Base-by-base conservation (phyloP, 2,329 filamentous ascomycete genomes). In the Monosporascus sp. region DNA sequence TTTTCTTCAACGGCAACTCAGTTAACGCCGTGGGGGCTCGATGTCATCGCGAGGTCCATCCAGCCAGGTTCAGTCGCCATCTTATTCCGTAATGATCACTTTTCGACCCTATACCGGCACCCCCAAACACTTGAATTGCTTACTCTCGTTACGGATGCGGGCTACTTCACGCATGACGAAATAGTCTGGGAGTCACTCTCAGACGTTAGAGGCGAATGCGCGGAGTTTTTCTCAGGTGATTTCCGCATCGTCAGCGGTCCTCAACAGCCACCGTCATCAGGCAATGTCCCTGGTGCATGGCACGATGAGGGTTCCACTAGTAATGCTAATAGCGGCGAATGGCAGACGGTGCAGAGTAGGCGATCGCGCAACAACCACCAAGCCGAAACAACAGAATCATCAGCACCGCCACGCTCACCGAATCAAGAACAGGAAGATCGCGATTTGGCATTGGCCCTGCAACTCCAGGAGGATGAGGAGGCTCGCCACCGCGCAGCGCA, bases 21-120 rank as follows among this genome's bases (percentile, higher is more conserved):
- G 63, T 75, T 99, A 22, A 97, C 94, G 0, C 76, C 82, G 0
- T 88, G 86, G 69, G 94, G 94, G 0, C 77, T 99, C 2, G 81
- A 88, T 39, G 82, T 88, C 1, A 85, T 97, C 39, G 80, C 79
- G 1, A 81, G 83, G 49, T 84, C 81, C 6, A 79, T 97, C 53
- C 74, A 80, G 14, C 86, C 90, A 1, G 93, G 91, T 2, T 84
- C 88, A 1, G 83, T 97, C 56, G 90, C 90, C 0, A 97, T 99
- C 48, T 72, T 99, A 1, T 99, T 99, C 74, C 84, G 94, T 25
- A 99, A 99, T 63, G 93, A 99, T 65, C 94, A 99, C 68, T 99
- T 99, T 65, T 91, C 90, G 42, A 97, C 93, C 0, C 70, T 99
- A 0, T 96, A 96, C 70, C 90, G 92, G 55, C 90, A 97, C 62